Percentiles rank a stretch among this genome's conserved stretches.
phyloP scores from a whole-genome alignment of 495 filamentous ascomycete genomes.

The Hypoxylon perforatum region DNA sequence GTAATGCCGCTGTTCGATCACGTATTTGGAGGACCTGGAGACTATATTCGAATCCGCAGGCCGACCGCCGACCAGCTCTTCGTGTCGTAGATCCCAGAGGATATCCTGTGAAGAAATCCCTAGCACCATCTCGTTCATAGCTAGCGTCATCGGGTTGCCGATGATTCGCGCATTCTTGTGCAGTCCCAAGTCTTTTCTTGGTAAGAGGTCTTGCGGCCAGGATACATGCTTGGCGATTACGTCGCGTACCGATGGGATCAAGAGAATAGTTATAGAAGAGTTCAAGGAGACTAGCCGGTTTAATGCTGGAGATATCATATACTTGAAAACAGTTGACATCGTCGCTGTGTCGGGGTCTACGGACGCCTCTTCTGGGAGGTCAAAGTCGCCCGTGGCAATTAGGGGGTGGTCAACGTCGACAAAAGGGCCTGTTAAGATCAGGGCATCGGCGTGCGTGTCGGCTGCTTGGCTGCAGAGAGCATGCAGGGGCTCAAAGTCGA shows the following conservation, averaged over 20 bases:
- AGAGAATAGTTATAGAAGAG: slow-evolving; percentile 80
- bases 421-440: slow-evolving; percentile 88
- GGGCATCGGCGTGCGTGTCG: slow-evolving; percentile 77
- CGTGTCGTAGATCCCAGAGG: slow-evolving; percentile 79
- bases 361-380: slow-evolving; percentile 77
- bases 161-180: slow-evolving; percentile 80
- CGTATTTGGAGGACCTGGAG: slow-evolving; percentile 72
- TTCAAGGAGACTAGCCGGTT: slow-evolving; percentile 71
- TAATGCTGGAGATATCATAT: slow-evolving; percentile 76
- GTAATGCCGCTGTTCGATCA: slow-evolving; percentile 90
- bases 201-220: slow-evolving; percentile 88
- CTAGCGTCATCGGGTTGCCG: slow-evolving; percentile 87
- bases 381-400: slow-evolving; percentile 89
- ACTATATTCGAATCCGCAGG: slow-evolving; percentile 68
- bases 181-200: slow-evolving; percentile 73
- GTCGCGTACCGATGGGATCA: slow-evolving; percentile 90
- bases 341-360: slow-evolving; percentile 80
- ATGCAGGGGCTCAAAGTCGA: slow-evolving; percentile 86
- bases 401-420: slow-evolving; percentile 91
- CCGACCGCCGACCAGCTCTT: slow-evolving; percentile 72
- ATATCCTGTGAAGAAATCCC: slow-evolving; percentile 86
- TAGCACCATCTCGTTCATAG: slow-evolving; percentile 83
- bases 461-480: slow-evolving; percentile 82
- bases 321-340: slow-evolving; percentile 83
- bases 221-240: slow-evolving; percentile 82